These are phyloP conservation scores for Sarcodon aspratus DNA, from an alignment of 768 basidiomycete genomes.

Conservation along the genomic window DNA sequence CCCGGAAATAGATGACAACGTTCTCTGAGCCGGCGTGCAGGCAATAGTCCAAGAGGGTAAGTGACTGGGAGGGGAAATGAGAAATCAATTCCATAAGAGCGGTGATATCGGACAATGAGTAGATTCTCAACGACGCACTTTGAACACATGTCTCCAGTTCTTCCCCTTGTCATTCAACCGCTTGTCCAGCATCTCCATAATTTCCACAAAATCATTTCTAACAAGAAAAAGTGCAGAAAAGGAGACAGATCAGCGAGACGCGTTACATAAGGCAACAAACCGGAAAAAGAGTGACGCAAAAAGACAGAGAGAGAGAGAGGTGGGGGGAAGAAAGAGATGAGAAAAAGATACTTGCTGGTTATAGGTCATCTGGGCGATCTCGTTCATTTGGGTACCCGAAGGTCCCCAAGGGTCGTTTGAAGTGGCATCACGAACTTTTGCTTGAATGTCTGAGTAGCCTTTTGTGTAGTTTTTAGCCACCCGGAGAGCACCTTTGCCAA, in stretches of 20 bases:
- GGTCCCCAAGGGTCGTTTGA: constrained; percentile 99
- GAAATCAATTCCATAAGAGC: background rate
- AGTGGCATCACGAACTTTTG: constrained; percentile 93
- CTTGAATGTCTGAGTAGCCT: constrained; percentile 90
- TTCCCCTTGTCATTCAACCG: constrained; percentile 98
- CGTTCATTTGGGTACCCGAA: constrained; percentile 97
- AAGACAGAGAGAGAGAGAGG: no score
- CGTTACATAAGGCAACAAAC: background rate
- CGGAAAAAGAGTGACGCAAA: background rate
- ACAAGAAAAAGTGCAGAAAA: no score
- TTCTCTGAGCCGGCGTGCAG: constrained; percentile 97
- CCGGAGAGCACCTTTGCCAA: constrained; percentile 77
- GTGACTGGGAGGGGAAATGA: constrained; percentile 35
- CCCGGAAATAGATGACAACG: constrained; percentile 95
- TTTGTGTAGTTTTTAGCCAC: constrained; percentile 95
- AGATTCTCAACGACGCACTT: constrained; percentile 34
- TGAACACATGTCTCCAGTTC: constrained; percentile 99
- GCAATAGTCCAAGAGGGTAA: constrained; percentile 92
- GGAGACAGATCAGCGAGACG: background rate
- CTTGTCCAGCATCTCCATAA: constrained; percentile 99
- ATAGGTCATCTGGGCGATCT: constrained; percentile 92
- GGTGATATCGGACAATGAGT: background rate
- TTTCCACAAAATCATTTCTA: constrained; percentile 94
- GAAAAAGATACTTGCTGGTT: constrained; percentile 63
- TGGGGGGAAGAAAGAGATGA: background rate